These are phyloP conservation scores for Apophysomyces elegans DNA, from an alignment of 371 early-diverging fungal genomes.

Conservation along the genomic window DNA sequence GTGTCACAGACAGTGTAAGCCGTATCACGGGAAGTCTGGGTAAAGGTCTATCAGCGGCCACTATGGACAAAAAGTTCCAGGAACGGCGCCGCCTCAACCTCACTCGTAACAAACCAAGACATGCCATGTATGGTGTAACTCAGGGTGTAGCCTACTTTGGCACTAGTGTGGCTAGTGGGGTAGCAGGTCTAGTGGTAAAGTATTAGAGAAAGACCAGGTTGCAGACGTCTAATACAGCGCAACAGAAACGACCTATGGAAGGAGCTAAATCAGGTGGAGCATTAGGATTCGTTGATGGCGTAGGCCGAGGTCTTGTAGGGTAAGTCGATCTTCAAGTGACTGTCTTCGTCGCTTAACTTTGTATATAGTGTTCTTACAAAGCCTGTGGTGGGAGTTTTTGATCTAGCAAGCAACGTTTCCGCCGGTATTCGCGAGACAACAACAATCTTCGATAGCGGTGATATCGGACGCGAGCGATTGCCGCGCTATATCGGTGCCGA, in stretches of 20 bases:
- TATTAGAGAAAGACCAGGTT: background rate
- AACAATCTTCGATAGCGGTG: constrained; percentile 85
- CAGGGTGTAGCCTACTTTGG: constrained; percentile 91
- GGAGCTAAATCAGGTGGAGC: constrained; percentile 92
- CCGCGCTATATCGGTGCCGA: constrained; percentile 90
- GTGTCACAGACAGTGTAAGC: constrained; percentile 93
- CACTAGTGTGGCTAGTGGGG: constrained; percentile 83
- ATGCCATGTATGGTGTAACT: constrained; percentile 90
- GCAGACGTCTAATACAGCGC: background rate
- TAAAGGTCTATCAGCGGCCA: constrained; percentile 95
- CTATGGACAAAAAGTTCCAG: constrained; percentile 94
- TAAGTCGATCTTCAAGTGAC: constrained; percentile 25
- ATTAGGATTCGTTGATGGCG: constrained; percentile 95
- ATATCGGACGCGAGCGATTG: constrained; percentile 74
- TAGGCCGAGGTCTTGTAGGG: constrained; percentile 96
- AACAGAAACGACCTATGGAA: constrained; percentile 86
- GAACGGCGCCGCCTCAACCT: constrained; percentile 79
- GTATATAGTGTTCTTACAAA: constrained; percentile 79
- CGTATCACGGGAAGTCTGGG: constrained; percentile 96
- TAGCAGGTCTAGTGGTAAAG: constrained; percentile 74
- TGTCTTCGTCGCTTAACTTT: no score
- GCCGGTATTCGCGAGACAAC: constrained; percentile 96
- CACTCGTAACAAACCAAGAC: constrained; percentile 89
- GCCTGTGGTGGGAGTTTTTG: constrained; percentile 87
- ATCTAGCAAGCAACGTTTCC: constrained; percentile 80